phyloP scores from a whole-genome alignment of 768 basidiomycete genomes.

The Psilocybe subaeruginosa region DNA sequence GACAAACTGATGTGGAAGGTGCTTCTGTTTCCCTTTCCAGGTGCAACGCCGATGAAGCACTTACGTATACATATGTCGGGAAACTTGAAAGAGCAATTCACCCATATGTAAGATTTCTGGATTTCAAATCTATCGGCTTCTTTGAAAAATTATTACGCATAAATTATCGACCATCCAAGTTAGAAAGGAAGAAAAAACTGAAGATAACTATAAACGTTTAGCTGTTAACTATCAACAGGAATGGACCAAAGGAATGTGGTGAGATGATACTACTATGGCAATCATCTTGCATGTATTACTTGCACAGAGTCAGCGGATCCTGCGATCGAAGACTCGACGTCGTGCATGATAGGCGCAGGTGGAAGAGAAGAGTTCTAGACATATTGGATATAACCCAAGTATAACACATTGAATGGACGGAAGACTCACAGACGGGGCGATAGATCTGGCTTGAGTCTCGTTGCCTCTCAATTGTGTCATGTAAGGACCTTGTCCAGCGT shows the following conservation, averaged over 20 bases:
- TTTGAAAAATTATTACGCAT: background rate
- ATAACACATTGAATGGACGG: background rate
- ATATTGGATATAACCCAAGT: background rate
- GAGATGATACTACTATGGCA: background rate
- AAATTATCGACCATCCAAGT: conserved; percentile 5
- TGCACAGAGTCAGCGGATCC: conserved; percentile 16
- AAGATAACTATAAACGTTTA: background rate
- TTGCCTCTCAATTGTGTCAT: conserved; percentile 18
- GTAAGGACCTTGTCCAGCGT: conserved; percentile 19
- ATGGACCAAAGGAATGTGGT: conserved; percentile 12
- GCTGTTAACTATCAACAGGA: background rate
- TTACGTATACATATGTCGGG: too few relatives aligned
- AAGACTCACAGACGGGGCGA: conserved; percentile 12
- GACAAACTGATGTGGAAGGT: too few relatives aligned
- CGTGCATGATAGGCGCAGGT: conserved; percentile 3
- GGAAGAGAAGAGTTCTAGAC: conserved; percentile 14
- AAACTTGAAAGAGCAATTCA: too few relatives aligned
- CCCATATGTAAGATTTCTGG: background rate
- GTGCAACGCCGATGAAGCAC: too few relatives aligned
- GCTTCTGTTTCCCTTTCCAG: too few relatives aligned
- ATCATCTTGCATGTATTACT: background rate
- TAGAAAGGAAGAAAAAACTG: background rate
- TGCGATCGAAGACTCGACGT: conserved; percentile 7
- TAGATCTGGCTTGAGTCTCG: background rate
- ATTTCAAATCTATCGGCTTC: background rate